Base-by-base conservation (phyloP, 768 basidiomycete genomes). In the Lactarius sp. region DNA sequence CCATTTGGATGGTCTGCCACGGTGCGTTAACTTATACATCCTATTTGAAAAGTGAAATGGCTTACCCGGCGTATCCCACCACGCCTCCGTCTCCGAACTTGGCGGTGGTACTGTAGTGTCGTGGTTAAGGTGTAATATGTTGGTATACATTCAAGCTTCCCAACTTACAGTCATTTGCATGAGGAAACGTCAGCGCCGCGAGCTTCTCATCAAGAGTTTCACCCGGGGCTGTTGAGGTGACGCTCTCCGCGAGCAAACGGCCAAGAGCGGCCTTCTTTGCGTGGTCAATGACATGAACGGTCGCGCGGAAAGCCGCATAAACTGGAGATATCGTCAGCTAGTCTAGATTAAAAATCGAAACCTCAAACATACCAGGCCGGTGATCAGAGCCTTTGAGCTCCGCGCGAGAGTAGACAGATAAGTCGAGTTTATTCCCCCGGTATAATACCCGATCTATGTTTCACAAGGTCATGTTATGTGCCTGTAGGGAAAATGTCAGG, bases 321-420 rank as follows among this genome's bases (percentile, higher is more conserved):
- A 99, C 96, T 92, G 63, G 14, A 10, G 14, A 52, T 7, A 44
- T 14, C 33, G 31, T 36, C 49, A 16, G n/a, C 41, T 16, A 54
- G 36, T 44, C 52, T 9, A 34, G 13, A 49, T 2, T 27, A 6
- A 12, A 12, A 22, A 10, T 18, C 18, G 8, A 33, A 27, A 10
- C 5, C 13, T 34, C 33, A n/a, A 56, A 66, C 77, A 57, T 65
- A 87, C 93, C 92, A 73, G 97, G 97, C 71, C 89, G 87, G 72
- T 99, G 97, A 76, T 99, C 97, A 6, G 97, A 99, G n/a, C 90
- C 85, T 70, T 79, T 80, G 61, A 99, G 76, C 68, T 96, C 92
- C 7, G 92, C 88, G 63, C 94, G 80, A 20, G 87, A 85, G 73
- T 99, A 99, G 9, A 85, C 81, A 0, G 83, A 78, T 52, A 94